Conservation (phyloP, 2,329 filamentous ascomycete genomes). For the Monosporascus sp. region DNA sequence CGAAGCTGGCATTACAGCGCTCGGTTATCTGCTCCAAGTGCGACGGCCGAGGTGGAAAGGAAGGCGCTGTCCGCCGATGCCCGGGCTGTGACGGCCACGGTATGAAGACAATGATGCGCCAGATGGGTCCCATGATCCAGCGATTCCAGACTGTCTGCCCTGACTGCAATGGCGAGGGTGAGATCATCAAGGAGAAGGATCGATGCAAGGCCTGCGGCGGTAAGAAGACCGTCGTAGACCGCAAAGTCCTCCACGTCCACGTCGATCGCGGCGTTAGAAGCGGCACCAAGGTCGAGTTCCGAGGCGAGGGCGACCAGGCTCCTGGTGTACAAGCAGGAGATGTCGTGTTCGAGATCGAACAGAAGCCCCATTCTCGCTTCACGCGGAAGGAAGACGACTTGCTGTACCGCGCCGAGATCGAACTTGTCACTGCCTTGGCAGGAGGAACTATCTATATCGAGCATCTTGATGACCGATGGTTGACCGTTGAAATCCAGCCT, state of each 20-base stretch:
- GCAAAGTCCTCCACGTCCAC: conserved; percentile 97
- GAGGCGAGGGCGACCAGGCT: conserved; percentile 92
- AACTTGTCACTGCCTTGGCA: conserved; percentile 88
- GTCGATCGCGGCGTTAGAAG: conserved; percentile 91
- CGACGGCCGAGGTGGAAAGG: conserved; percentile 90
- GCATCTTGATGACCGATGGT: conserved; percentile 95
- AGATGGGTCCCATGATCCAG: conserved; percentile 99
- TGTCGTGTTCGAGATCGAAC: conserved; percentile 97
- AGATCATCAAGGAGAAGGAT: conserved; percentile 95
- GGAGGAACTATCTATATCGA: conserved; percentile 89
- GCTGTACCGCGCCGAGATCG: conserved; percentile 91
- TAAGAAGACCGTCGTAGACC: conserved; percentile 97
- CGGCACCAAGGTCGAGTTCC: conserved; percentile 95
- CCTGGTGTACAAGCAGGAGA: conserved; percentile 91
- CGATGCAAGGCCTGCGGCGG: conserved; percentile 93
- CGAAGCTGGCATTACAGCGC: conserved; percentile 94
- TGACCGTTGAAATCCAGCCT: conserved; percentile 85
- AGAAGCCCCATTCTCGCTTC: conserved; percentile 96
- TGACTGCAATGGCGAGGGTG: conserved; percentile 95
- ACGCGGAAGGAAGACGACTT: conserved; percentile 94
- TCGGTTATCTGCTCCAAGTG: conserved; percentile 96
- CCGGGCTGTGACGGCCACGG: conserved; percentile 84
- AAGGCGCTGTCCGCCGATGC: conserved; percentile 94
- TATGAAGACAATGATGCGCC: conserved; percentile 99
- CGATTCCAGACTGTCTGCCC: conserved; percentile 99